These are phyloP conservation scores for Pythium insidiosum DNA, from an alignment of 352 stramenopile species.

Conservation along the genomic window DNA sequence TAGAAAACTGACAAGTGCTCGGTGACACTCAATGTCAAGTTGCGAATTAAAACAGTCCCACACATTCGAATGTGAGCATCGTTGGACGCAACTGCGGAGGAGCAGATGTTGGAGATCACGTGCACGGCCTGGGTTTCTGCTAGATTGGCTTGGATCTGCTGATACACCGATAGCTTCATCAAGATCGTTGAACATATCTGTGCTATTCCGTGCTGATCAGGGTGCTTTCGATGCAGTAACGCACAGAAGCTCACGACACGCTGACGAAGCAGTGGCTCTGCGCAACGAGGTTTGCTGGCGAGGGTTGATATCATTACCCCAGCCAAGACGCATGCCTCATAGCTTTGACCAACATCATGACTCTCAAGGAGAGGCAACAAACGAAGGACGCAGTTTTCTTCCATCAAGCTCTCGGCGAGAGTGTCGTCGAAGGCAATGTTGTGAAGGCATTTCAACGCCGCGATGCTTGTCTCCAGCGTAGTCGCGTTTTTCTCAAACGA, in stretches of 20 bases:
- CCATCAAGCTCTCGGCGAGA: constrained; percentile 43
- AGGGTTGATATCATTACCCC: constrained; percentile 34
- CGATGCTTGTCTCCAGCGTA: constrained; percentile 45
- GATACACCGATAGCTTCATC: constrained; percentile 57
- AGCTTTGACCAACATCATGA: constrained; percentile 23
- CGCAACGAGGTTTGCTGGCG: constrained; percentile 36
- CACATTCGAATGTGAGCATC: constrained; percentile 39
- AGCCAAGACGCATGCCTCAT: constrained; percentile 32
- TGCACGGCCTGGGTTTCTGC: constrained; percentile 54
- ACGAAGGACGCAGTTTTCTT: constrained; percentile 35
- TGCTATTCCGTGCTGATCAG: constrained; percentile 22
- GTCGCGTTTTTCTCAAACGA: neutral
- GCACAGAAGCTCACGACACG: constrained; percentile 47
- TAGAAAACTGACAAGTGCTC: constrained; percentile 58
- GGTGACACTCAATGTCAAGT: constrained; percentile 53
- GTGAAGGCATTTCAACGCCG: constrained; percentile 57
- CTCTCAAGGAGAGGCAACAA: constrained; percentile 41
- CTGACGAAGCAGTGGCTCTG: constrained; percentile 33
- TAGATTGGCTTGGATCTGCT: constrained; percentile 47
- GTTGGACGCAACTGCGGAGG: constrained; percentile 4
- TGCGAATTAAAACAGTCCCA: constrained; percentile 49
- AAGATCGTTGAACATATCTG: constrained; percentile 36
- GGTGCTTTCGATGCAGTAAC: constrained; percentile 36
- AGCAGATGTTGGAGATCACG: constrained; percentile 52
- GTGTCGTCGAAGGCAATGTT: constrained; percentile 57